phyloP scores from a whole-genome alignment of 352 stramenopile genomes.

The Thalassiosira exigua region DNA sequence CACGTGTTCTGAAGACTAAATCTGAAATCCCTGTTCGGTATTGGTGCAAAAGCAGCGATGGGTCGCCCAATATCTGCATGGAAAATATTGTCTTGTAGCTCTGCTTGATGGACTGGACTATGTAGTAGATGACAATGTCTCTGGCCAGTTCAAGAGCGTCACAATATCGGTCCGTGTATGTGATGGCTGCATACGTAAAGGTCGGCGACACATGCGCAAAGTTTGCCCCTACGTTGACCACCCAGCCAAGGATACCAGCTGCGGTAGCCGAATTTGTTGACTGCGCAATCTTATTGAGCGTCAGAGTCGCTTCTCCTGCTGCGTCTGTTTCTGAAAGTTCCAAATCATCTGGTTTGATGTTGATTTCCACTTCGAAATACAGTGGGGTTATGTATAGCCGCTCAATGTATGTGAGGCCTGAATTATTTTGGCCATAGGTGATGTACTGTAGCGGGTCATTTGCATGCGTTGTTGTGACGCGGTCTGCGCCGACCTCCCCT shows the following conservation, averaged over 20 bases:
- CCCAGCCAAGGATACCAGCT: conserved; percentile 49
- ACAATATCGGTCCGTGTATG: conserved; percentile 23
- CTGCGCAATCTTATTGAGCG: conserved; percentile 58
- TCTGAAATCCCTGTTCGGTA: conserved; percentile 58
- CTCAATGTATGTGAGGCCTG: conserved; percentile 64
- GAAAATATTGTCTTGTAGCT: conserved; percentile 69
- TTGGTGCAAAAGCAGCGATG: conserved; percentile 54
- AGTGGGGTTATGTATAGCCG: conserved; percentile 57
- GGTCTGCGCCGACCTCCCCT: conserved; percentile 24
- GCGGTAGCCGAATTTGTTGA: conserved; percentile 52
- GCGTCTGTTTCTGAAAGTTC: conserved; percentile 10
- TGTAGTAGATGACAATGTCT: not conserved
- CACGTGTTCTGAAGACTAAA: conserved; percentile 44
- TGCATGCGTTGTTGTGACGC: conserved; percentile 24
- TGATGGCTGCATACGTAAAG: conserved; percentile 55
- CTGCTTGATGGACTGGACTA: conserved; percentile 55
- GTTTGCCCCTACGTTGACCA: conserved; percentile 70
- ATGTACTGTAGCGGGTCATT: conserved; percentile 53
- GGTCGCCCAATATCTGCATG: conserved; percentile 68
- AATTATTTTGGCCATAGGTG: conserved; percentile 31
- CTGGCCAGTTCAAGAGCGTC: not conserved
- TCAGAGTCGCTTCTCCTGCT: conserved; percentile 9
- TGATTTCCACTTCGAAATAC: conserved; percentile 61
- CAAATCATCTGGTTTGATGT: conserved; percentile 58
- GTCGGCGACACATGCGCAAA: conserved; percentile 73